Conservation (phyloP, 441 rosid genomes). For the Bocquillonia castaneifolia region DNA sequence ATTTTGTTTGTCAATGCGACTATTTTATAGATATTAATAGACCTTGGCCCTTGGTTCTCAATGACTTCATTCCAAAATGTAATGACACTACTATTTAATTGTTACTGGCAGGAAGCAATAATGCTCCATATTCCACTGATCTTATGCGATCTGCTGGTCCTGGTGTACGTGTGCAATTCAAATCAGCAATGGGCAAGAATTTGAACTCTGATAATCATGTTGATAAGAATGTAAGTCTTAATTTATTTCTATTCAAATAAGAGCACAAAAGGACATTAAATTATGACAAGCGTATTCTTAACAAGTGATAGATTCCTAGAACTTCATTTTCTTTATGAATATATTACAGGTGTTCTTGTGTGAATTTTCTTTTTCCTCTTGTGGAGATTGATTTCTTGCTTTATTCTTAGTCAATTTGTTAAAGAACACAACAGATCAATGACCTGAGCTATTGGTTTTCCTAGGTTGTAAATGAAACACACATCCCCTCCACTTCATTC, state of each 20-base stretch:
- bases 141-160: constrained; percentile 45
- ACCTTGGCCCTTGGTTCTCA: background rate
- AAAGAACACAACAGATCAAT: background rate
- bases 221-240: constrained; percentile 64
- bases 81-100: background rate
- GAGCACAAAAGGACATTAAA: background rate
- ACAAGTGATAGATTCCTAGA: background rate
- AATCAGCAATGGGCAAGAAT: constrained; percentile 51
- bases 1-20: background rate
- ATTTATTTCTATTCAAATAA: constrained; percentile 6
- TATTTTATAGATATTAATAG: background rate
- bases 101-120: constrained; percentile 50
- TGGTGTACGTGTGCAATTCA: constrained; percentile 58
- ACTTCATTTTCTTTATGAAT: background rate
- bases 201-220: constrained; percentile 40
- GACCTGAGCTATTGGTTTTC: constrained; percentile 14
- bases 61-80: constrained; percentile 7
- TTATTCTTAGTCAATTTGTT: background rate
- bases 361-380: background rate
- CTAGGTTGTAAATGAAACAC: constrained; percentile 41
- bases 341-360: background rate
- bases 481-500: constrained; percentile 56
- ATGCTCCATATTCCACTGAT: constrained; percentile 48
- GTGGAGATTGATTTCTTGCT: background rate
- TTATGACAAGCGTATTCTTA: background rate